Conservation (phyloP, 1,284 basidiomycete species). For the Veloporphyrellus conicus region DNA sequence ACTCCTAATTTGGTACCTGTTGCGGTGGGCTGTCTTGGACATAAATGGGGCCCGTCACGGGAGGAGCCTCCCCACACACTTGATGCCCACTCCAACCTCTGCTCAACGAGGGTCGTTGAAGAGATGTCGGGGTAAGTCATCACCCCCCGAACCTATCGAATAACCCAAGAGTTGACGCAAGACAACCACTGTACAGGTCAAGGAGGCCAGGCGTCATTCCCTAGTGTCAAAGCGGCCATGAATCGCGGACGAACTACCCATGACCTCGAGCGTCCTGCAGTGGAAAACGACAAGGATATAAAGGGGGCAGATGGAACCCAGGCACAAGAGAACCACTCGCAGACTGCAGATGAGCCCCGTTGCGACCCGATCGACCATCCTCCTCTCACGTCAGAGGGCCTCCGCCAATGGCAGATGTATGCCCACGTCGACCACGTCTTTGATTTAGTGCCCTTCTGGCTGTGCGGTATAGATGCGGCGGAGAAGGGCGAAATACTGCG, state of each 20-base stretch:
- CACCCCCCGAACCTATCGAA: neutral
- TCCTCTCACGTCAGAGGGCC: constrained; percentile 37
- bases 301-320: neutral
- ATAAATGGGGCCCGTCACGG: constrained; percentile 17
- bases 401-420: constrained; percentile 49
- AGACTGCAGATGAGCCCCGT: constrained; percentile 11
- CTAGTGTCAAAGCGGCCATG: constrained; percentile 18
- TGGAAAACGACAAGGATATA: constrained; percentile 18
- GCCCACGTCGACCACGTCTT: constrained; percentile 45
- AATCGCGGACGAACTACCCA: constrained; percentile 19
- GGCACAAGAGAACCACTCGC: constrained; percentile 5
- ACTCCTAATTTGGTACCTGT: constrained; percentile 8
- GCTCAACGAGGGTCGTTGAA: constrained; percentile 17
- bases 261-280: constrained; percentile 21
- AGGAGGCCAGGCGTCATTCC: constrained; percentile 16
- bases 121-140: constrained; percentile 25
- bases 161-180: constrained; percentile 3
- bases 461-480: constrained; percentile 48
- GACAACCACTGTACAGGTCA: constrained; percentile 9
- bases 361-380: constrained; percentile 24
- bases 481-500: constrained; percentile 44
- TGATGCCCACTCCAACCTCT: constrained; percentile 24
- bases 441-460: constrained; percentile 55
- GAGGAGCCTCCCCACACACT: constrained; percentile 11
- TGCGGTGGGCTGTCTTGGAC: constrained; percentile 19